Percentiles rank a stretch among this genome's conserved stretches.
Conservation (phyloP, 345 rosid genomes). For the Salix koriyanagi region DNA sequence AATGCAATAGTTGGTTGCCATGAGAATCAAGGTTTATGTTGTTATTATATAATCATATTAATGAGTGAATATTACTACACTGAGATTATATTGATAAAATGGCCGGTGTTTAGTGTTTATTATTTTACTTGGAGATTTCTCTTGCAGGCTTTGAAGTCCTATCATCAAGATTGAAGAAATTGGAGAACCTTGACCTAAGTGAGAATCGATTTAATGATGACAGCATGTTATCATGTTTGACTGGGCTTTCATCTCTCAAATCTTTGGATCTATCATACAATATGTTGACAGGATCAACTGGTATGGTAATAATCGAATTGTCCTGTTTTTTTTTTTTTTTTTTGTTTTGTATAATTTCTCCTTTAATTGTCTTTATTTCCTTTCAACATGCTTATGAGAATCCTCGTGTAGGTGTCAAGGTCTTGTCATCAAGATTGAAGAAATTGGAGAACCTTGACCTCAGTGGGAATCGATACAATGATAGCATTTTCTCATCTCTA, state of each 20-base stretch:
- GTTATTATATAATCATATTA: too few relatives aligned
- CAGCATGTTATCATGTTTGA: conserved; percentile 4
- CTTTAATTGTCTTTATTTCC: neutral
- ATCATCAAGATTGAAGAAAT: neutral
- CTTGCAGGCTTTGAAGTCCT: neutral
- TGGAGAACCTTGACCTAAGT: conserved; percentile 5
- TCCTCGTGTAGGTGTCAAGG: too few relatives aligned
- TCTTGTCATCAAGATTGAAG: neutral
- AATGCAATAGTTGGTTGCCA: too few relatives aligned
- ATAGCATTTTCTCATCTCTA: conserved; percentile 5
- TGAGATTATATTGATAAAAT: too few relatives aligned
- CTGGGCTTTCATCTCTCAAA: conserved; percentile 3
- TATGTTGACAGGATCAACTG: neutral
- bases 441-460: neutral
- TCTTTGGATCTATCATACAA: neutral
- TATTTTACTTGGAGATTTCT: too few relatives aligned
- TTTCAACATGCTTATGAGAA: neutral
- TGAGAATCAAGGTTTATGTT: too few relatives aligned
- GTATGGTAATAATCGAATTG: neutral
- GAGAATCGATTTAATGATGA: neutral
- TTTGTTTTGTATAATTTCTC: neutral
- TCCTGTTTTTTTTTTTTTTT: too few relatives aligned
- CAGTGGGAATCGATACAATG: neutral
- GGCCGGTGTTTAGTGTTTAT: too few relatives aligned
- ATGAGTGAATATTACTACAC: too few relatives aligned